Percentiles rank a stretch among this genome's conserved stretches.
Evolutionary conservation across 129 eudicot genomes (phyloP).

Genomic region (Flaveria trinervia): DNA sequence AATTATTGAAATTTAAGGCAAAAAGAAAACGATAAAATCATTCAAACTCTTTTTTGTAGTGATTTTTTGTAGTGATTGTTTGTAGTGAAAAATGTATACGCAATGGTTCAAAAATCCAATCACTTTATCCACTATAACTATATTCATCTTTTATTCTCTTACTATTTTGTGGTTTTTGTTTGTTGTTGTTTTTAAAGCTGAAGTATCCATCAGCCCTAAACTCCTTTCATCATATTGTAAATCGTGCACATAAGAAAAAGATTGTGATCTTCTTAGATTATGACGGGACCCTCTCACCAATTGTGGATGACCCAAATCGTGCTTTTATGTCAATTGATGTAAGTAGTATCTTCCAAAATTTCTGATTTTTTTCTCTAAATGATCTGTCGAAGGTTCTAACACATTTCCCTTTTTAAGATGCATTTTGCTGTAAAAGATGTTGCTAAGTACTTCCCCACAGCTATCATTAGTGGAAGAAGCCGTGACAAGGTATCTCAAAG

Average conservation of each 20-base stretch:
- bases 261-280: conserved; percentile 79
- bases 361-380: background rate
- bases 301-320: conserved; percentile 84
- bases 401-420: conserved; percentile 53
- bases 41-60: background rate
- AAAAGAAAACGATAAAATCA: background rate
- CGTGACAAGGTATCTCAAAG: conserved; percentile 64
- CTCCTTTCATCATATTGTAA: conserved; percentile 51
- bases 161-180: background rate
- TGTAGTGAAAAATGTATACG: background rate
- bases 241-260: conserved; percentile 56
- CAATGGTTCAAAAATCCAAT: background rate
- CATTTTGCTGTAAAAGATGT: conserved; percentile 59
- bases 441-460: conserved; percentile 78
- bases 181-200: conserved; percentile 35
- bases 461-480: conserved; percentile 87
- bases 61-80: background rate
- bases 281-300: conserved; percentile 93
- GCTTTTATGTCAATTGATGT: conserved; percentile 85
- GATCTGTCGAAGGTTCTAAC: conserved; percentile 14
- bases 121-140: background rate
- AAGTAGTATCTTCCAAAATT: conserved; percentile 29
- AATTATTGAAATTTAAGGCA: background rate
- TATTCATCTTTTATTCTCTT: background rate
- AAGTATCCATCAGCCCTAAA: conserved; percentile 80